A percentile compares a stretch with the other conserved stretches of the same genome.
phyloP scores from a whole-genome alignment of 441 rosid genomes.

The Gossypium gossypioides region DNA sequence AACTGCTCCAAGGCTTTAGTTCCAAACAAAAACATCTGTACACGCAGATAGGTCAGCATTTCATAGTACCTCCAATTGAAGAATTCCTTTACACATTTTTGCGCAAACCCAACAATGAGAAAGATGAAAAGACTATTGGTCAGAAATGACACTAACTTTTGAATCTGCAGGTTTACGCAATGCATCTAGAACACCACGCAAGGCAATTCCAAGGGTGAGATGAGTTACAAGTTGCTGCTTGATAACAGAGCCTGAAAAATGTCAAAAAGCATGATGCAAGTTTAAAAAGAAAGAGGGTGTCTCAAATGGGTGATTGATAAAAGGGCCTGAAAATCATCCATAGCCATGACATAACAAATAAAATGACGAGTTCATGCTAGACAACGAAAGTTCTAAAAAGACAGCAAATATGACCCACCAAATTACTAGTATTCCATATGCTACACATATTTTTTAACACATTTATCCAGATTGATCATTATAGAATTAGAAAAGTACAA shows the following conservation, averaged over 20 bases:
- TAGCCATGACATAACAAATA: neutral
- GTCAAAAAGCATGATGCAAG: conserved; percentile 5
- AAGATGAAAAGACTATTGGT: neutral
- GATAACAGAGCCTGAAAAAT: conserved; percentile 67
- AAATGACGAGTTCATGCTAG: neutral
- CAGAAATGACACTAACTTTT: conserved; percentile 42
- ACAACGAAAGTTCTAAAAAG: neutral
- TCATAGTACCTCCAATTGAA: neutral
- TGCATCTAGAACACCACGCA: conserved; percentile 94
- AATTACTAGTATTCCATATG: neutral
- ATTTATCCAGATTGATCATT: neutral
- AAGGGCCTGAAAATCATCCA: neutral
- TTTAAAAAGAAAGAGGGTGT: neutral
- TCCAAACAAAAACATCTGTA: conserved; percentile 96
- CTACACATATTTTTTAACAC: neutral
- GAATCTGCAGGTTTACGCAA: conserved; percentile 97
- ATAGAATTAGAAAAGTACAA: conserved; percentile 1
- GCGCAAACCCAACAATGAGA: neutral
- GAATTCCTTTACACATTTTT: neutral
- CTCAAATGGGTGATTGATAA: neutral
- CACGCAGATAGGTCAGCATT: conserved; percentile 16
- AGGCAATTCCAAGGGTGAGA: conserved; percentile 82
- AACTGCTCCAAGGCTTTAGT: conserved; percentile 97
- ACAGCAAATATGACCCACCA: neutral
- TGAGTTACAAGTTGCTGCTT: conserved; percentile 96